These are phyloP conservation scores for Periconia macrospinosa DNA, from an alignment of 2,329 filamentous ascomycete species.

Conservation along the genomic window DNA sequence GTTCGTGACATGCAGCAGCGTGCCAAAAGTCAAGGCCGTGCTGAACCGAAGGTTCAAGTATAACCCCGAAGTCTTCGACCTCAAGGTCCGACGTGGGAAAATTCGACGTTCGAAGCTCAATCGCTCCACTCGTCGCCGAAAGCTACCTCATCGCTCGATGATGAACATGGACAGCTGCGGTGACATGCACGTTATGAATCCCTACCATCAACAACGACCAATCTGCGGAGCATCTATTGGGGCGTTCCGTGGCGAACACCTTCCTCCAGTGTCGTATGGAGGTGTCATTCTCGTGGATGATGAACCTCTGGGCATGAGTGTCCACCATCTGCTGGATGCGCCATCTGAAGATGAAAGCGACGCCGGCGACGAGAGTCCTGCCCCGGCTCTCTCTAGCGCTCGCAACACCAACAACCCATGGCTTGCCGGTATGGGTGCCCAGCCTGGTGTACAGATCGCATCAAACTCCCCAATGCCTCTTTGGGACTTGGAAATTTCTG, in stretches of 20 bases:
- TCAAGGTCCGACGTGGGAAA: conserved; percentile 73
- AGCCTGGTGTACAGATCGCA: conserved; percentile 35
- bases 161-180: conserved; percentile 40
- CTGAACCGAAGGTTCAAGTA: conserved; percentile 72
- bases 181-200: conserved; percentile 60
- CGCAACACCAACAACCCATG: conserved; percentile 31
- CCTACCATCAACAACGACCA: conserved; percentile 76
- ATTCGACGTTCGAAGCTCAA: conserved; percentile 63
- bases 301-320: conserved; percentile 88
- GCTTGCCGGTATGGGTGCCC: conserved; percentile 41
- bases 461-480: conserved; percentile 29
- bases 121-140: conserved; percentile 30
- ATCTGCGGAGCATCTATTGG: conserved; percentile 90
- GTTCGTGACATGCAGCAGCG: conserved; percentile 75
- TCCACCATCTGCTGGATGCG: conserved; percentile 89
- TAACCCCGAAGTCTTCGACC: conserved; percentile 63
- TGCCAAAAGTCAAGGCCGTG: conserved; percentile 70
- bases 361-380: conserved; percentile 38
- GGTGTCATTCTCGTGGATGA: conserved; percentile 84
- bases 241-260: conserved; percentile 81
- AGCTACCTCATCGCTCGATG: conserved; percentile 44
- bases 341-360: conserved; percentile 57
- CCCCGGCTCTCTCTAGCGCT: conserved; percentile 48
- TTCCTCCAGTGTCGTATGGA: conserved; percentile 89
- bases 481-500: conserved; percentile 55